Evolutionary conservation across 1,284 basidiomycete genomes (phyloP).

Genomic region (Phylloporus sp.): DNA sequence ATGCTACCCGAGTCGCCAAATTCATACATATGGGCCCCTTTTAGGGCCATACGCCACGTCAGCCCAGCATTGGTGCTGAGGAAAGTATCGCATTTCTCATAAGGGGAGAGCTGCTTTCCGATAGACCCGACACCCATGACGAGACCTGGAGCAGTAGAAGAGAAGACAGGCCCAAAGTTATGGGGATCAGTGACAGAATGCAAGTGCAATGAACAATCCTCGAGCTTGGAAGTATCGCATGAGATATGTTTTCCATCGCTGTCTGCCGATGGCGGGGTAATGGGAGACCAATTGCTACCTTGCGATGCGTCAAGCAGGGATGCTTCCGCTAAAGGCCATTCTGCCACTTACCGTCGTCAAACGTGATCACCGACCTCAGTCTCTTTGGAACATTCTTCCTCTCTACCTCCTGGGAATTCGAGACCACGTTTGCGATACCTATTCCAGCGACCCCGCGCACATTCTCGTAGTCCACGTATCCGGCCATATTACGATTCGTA

Average conservation of each 20-base stretch:
- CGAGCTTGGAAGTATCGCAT: slow-evolving; percentile 63
- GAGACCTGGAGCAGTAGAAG: slow-evolving; percentile 91
- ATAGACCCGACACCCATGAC: slow-evolving; percentile 95
- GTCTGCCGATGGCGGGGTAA: slow-evolving; percentile 69
- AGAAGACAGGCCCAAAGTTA: slow-evolving; percentile 94
- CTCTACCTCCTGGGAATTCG: slow-evolving; percentile 84
- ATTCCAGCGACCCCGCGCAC: slow-evolving; percentile 94
- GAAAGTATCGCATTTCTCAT: slow-evolving; percentile 94
- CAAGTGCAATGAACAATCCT: slow-evolving; percentile 84
- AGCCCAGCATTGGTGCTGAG: slow-evolving; percentile 89
- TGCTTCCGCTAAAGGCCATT: background rate
- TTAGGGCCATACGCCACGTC: slow-evolving; percentile 80
- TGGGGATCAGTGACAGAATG: slow-evolving; percentile 91
- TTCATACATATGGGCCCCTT: slow-evolving; percentile 91
- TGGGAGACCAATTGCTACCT: slow-evolving; percentile 77
- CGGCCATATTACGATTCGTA: slow-evolving; percentile 87
- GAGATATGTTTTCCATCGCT: slow-evolving; percentile 60
- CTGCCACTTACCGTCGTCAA: slow-evolving; percentile 78
- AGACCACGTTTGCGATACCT: slow-evolving; percentile 87
- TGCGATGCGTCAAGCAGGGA: slow-evolving; percentile 2
- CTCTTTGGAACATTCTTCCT: slow-evolving; percentile 65
- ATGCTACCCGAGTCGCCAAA: slow-evolving; percentile 92
- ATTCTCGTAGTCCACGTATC: slow-evolving; percentile 94
- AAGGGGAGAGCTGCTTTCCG: slow-evolving; percentile 72
- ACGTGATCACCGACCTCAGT: slow-evolving; percentile 83